phyloP scores from a whole-genome alignment of 2,329 filamentous ascomycete species.

The Stachybotrys elegans region DNA sequence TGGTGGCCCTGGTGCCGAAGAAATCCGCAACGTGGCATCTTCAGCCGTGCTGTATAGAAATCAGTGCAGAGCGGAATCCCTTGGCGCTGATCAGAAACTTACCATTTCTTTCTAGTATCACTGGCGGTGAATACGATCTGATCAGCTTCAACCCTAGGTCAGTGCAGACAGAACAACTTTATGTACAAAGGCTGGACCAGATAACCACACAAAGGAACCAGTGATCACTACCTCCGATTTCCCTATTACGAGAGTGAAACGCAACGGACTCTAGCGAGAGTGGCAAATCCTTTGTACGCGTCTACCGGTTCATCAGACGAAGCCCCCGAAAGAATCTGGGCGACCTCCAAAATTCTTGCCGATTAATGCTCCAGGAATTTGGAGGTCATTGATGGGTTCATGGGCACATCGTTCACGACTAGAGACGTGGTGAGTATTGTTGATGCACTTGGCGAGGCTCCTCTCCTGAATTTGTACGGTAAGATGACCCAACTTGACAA shows the following conservation, averaged over 20 bases:
- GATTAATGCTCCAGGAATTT: neutral
- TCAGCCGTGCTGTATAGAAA: neutral
- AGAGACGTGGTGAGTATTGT: slow-evolving; percentile 35
- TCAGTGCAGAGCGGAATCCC: neutral
- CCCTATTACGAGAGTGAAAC: slow-evolving; percentile 8
- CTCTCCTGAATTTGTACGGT: neutral
- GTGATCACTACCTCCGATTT: slow-evolving; percentile 8
- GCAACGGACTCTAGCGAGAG: slow-evolving; percentile 6
- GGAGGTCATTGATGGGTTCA: neutral
- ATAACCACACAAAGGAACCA: no score
- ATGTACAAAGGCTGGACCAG: no score
- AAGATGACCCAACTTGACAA: neutral
- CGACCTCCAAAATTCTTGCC: neutral
- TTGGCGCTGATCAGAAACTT: slow-evolving; percentile 2
- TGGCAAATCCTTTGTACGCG: slow-evolving; percentile 1
- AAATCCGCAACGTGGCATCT: neutral
- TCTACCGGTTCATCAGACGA: slow-evolving; percentile 9
- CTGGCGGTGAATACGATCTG: slow-evolving; percentile 12
- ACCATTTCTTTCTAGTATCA: slow-evolving; percentile 5
- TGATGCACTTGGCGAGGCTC: slow-evolving; percentile 28
- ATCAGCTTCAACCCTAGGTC: slow-evolving; percentile 12
- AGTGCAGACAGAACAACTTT: no score
- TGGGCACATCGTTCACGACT: slow-evolving; percentile 36
- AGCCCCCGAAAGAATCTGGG: slow-evolving; percentile 6
- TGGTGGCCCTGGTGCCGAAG: neutral